Evolutionary conservation across 1,139 yeast genomes (phyloP), one percentile per base, ranked within the genome.

Genomic region (Yamadazyma trypodendri): DNA sequence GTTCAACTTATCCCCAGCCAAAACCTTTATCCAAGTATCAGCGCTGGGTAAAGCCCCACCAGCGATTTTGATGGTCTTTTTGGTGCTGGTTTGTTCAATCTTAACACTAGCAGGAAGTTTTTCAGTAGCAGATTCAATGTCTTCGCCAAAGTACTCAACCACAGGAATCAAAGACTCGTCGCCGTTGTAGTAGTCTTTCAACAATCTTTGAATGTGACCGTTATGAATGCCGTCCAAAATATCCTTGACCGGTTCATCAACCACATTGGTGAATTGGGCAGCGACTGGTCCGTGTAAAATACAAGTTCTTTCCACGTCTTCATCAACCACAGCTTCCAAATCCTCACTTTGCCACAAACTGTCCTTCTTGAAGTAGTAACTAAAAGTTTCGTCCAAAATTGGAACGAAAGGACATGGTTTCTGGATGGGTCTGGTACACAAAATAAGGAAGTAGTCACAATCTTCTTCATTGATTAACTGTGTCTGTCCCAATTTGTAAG

Each of bases 391-490:
- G 59, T 94, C 96, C 63, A 92, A 76, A 21, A 88, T 85, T 35
- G 99, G 99, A 52, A 92, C 90, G 57, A 92, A 92, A 46, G 98
- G 98, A 60, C 89, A 97, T 31, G 99, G 99, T 70, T 92, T 92
- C 70, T 90, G 97, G 44, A 71, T 61, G 52, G 96, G 96, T 61
- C 83, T 81, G 48, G 81, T 76, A 60, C 96, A 87, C 55, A 86
- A 75, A 62, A 79, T 79, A 66, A 94, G 77, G 75, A 92, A 94
- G 76, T 72, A 85, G 63, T 92, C 97, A 66, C 86, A 81, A 69
- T 92, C 99, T 71, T 90, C 97, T 60, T 95, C 95, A 55, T 87
- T 88, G 61, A 94, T 76, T 60, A 89, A 79, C 72, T 92, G 98
- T 28, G 72, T 70, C 56, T 72, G 76, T 37, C 96, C 90, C 35